Evolutionary conservation across 345 rosid genomes (phyloP).

Genomic region (Ailanthus altissimus): DNA sequence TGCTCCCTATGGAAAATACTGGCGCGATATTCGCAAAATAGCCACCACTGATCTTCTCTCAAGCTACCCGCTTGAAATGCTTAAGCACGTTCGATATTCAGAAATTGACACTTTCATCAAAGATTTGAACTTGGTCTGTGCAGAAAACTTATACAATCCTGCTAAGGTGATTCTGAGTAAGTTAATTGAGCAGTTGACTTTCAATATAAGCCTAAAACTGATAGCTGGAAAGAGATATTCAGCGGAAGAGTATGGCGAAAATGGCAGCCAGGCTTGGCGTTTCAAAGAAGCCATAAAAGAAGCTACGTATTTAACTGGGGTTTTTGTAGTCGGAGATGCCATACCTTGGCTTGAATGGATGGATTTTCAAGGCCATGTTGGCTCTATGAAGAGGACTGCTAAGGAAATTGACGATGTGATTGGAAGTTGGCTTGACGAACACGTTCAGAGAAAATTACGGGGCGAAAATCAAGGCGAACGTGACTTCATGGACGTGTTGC

Average conservation of each 20-base stretch:
- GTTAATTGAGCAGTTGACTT: conserved; percentile 47
- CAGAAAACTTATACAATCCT: background rate
- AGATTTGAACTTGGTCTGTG: conserved; percentile 35
- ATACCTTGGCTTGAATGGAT: conserved; percentile 63
- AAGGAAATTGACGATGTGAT: conserved; percentile 49
- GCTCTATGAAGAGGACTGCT: conserved; percentile 49
- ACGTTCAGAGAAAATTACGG: conserved; percentile 29
- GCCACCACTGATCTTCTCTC: conserved; percentile 58
- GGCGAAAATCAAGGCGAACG: conserved; percentile 19
- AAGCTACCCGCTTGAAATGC: conserved; percentile 41
- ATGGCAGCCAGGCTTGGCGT: conserved; percentile 46
- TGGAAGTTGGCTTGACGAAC: conserved; percentile 59
- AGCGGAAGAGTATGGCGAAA: conserved; percentile 12
- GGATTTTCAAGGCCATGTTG: conserved; percentile 43
- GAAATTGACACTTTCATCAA: conserved; percentile 46
- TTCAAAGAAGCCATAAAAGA: conserved; percentile 43
- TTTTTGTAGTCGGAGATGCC: conserved; percentile 47
- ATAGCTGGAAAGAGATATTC: conserved; percentile 53
- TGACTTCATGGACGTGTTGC: conserved; percentile 62
- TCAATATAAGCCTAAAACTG: conserved; percentile 51
- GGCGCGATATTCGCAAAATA: conserved; percentile 69
- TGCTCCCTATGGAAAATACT: conserved; percentile 62
- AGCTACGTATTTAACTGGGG: conserved; percentile 40
- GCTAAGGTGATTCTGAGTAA: conserved; percentile 35
- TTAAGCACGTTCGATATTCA: conserved; percentile 42